Conservation (phyloP, 176 grass and related monocot genomes). For the Carex littledalei region DNA sequence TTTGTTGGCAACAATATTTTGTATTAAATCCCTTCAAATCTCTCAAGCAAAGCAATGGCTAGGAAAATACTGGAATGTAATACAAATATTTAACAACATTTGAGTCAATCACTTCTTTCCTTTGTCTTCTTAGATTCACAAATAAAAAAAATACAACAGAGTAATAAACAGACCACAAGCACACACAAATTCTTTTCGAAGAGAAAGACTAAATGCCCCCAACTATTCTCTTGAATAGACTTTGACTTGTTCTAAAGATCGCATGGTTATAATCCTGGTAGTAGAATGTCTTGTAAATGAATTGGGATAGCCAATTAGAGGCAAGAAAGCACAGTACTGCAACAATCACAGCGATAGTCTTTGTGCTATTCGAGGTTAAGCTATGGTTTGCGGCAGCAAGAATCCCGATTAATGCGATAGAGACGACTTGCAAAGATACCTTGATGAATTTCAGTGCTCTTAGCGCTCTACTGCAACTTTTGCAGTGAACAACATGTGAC, state of each 20-base stretch:
- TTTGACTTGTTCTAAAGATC: neutral
- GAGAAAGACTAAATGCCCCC: too few species aligned
- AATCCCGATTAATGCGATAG: constrained; percentile 38
- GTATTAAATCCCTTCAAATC: too few species aligned
- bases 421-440: constrained; percentile 39
- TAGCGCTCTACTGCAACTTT: constrained; percentile 41
- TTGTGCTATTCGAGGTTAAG: constrained; percentile 17
- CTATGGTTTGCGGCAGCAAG: constrained; percentile 38
- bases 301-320: constrained; percentile 47
- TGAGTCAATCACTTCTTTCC: too few species aligned
- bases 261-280: constrained; percentile 83
- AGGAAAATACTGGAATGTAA: too few species aligned
- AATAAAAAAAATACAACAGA: too few species aligned
- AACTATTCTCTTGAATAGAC: neutral
- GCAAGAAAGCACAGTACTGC: constrained; percentile 44
- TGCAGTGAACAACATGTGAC: constrained; percentile 75
- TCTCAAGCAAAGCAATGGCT: too few species aligned
- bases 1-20: too few species aligned
- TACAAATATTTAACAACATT: too few species aligned
- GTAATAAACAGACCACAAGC: too few species aligned
- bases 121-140: too few species aligned
- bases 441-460: constrained; percentile 39
- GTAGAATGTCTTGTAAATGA: constrained; percentile 71
- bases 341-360: neutral
- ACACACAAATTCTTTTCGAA: too few species aligned